These are phyloP conservation scores for Petunia secreta DNA, from an alignment of 257 asterid species.

Conservation along the genomic window DNA sequence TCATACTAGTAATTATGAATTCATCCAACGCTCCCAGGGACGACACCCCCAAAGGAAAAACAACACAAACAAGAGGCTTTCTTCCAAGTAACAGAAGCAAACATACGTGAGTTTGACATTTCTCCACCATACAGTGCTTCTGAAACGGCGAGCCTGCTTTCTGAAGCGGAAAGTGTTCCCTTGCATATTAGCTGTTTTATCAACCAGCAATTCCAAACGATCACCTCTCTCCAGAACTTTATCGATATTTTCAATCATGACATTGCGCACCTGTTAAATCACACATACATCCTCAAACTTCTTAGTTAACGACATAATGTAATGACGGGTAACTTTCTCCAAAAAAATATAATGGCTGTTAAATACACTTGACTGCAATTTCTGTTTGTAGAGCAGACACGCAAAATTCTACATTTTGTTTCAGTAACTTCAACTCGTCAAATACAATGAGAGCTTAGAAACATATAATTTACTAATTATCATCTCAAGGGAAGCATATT, in stretches of 20 bases:
- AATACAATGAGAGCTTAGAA: neutral
- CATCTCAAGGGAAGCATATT: neutral
- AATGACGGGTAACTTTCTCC: too few species aligned
- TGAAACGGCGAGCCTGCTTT: conserved; percentile 94
- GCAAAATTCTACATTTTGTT: neutral
- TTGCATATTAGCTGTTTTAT: conserved; percentile 92
- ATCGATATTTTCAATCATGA: conserved; percentile 97
- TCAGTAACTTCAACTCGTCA: neutral
- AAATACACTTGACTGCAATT: neutral
- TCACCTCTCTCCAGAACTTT: conserved; percentile 98
- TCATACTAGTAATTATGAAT: neutral
- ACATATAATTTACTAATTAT: neutral
- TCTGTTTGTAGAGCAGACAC: neutral
- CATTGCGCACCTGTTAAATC: conserved; percentile 75
- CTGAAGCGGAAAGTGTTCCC: conserved; percentile 94
- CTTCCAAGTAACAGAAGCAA: conserved; percentile 22
- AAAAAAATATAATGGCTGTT: neutral
- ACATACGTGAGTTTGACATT: conserved; percentile 94
- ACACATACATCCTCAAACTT: neutral
- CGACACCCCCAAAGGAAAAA: neutral
- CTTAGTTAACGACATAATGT: neutral
- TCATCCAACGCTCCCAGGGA: neutral
- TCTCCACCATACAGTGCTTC: conserved; percentile 97
- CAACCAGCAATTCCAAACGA: conserved; percentile 93
- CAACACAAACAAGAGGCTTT: neutral